A percentile compares a stretch with the other conserved stretches of the same genome.
Evolutionary conservation across 2,329 filamentous ascomycete species (phyloP).

Genomic region (Aspergillus sp.): DNA sequence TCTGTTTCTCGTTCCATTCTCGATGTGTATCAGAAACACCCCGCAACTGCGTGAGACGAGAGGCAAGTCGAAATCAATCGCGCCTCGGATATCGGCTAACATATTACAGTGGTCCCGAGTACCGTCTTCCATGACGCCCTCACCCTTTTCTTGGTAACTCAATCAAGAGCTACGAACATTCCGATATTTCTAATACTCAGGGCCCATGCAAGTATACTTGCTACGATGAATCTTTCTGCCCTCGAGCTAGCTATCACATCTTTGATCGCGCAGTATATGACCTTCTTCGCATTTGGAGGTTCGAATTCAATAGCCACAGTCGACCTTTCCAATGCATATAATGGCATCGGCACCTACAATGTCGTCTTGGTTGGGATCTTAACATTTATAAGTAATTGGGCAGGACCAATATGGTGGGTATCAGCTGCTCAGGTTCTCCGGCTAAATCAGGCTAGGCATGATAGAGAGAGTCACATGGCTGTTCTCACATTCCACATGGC

Average conservation of each 20-base stretch:
- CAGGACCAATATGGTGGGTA: slow-evolving; percentile 84
- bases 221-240: slow-evolving; percentile 42
- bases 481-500: slow-evolving; percentile 71
- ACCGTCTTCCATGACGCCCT: slow-evolving; percentile 63
- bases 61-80: slow-evolving; percentile 20
- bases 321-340: slow-evolving; percentile 92
- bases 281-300: slow-evolving; percentile 88
- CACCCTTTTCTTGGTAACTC: slow-evolving; percentile 78
- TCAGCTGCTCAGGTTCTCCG: slow-evolving; percentile 55
- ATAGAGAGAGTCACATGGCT: slow-evolving; percentile 55
- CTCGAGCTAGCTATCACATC: slow-evolving; percentile 68
- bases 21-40: slow-evolving; percentile 21
- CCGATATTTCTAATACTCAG: slow-evolving; percentile 80
- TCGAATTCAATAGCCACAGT: slow-evolving; percentile 96
- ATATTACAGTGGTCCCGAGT: slow-evolving; percentile 18
- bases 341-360: slow-evolving; percentile 81
- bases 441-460: slow-evolving; percentile 11
- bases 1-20: slow-evolving; percentile 33
- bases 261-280: slow-evolving; percentile 74
- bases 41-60: background rate
- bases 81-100: slow-evolving; percentile 15
- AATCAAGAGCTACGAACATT: slow-evolving; percentile 81
- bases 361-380: slow-evolving; percentile 77
- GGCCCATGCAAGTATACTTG: slow-evolving; percentile 58
- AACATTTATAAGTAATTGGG: slow-evolving; percentile 89